Evolutionary conservation across 768 basidiomycete species (phyloP).

Genomic region (Plicaturopsis crispa): DNA sequence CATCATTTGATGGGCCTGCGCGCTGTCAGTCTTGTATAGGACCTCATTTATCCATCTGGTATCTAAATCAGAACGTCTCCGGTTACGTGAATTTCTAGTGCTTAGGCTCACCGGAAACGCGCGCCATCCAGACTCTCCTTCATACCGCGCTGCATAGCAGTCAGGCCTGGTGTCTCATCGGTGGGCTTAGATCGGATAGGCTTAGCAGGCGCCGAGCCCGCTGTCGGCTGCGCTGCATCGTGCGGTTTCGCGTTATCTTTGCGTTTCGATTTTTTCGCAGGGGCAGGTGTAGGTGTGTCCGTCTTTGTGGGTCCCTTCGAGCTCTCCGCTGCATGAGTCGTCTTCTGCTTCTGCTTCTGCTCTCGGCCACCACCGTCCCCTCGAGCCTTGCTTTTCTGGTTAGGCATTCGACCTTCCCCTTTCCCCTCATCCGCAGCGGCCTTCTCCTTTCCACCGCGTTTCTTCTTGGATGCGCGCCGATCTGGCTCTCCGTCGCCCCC

Average conservation of each 20-base stretch:
- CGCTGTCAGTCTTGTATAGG: constrained; percentile 82
- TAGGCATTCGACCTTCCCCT: constrained; percentile 14
- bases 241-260: background rate
- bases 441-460: constrained; percentile 4
- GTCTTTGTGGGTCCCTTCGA: constrained; percentile 12
- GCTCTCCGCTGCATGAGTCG: constrained; percentile 15
- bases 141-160: constrained; percentile 70
- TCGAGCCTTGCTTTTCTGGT: constrained; percentile 11
- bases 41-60: constrained; percentile 84
- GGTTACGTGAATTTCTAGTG: background rate
- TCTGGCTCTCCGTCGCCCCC: constrained; percentile 11
- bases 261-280: constrained; percentile 10
- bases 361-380: constrained; percentile 5
- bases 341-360: constrained; percentile 13
- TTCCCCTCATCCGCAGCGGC: constrained; percentile 10
- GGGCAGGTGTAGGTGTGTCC: constrained; percentile 3
- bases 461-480: constrained; percentile 9
- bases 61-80: background rate
- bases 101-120: constrained; percentile 61
- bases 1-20: constrained; percentile 74
- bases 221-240: background rate
- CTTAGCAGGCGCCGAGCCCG: background rate
- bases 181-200: background rate
- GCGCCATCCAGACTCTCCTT: constrained; percentile 78
- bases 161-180: constrained; percentile 32